Percentiles rank a stretch among this genome's conserved stretches.
Evolutionary conservation across 176 grass and related monocot species (phyloP).

Genomic region (Carex cristatella): DNA sequence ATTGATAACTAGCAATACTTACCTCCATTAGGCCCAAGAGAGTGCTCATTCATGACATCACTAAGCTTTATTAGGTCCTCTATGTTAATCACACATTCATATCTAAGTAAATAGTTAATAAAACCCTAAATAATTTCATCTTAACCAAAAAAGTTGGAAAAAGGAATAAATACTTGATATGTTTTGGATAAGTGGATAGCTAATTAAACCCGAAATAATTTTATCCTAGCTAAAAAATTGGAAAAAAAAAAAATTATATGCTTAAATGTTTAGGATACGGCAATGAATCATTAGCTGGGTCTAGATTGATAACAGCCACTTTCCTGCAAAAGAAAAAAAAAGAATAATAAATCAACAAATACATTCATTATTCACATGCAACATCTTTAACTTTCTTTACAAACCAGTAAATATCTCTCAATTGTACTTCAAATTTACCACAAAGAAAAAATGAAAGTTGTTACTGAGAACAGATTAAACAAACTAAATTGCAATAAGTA

Average conservation of each 20-base stretch:
- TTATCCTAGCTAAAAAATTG: background rate
- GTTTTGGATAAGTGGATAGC: conserved; percentile 19
- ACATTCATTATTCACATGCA: background rate
- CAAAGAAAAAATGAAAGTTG: background rate
- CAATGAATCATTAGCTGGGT: conserved; percentile 76
- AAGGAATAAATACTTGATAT: background rate
- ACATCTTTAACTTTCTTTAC: background rate
- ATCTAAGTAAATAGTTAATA: conserved; percentile 51
- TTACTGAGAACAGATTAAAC: background rate
- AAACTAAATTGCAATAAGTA: background rate
- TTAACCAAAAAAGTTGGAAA: background rate
- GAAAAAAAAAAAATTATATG: background rate
- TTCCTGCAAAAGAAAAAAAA: conserved; percentile 42
- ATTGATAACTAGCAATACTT: background rate
- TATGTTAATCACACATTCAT: conserved; percentile 86
- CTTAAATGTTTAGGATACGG: conserved; percentile 64
- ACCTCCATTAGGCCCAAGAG: conserved; percentile 99
- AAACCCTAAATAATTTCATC: conserved; percentile 9
- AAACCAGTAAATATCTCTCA: background rate
- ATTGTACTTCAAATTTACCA: background rate
- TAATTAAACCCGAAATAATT: conserved; percentile 30
- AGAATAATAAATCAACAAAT: background rate
- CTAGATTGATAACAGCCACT: conserved; percentile 83
- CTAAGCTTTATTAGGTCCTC: conserved; percentile 87
- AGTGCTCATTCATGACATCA: conserved; percentile 85